A percentile compares a stretch with the other conserved stretches of the same genome.
phyloP scores from a whole-genome alignment of 108 stramenopile species.

The Nitzschia palea region DNA sequence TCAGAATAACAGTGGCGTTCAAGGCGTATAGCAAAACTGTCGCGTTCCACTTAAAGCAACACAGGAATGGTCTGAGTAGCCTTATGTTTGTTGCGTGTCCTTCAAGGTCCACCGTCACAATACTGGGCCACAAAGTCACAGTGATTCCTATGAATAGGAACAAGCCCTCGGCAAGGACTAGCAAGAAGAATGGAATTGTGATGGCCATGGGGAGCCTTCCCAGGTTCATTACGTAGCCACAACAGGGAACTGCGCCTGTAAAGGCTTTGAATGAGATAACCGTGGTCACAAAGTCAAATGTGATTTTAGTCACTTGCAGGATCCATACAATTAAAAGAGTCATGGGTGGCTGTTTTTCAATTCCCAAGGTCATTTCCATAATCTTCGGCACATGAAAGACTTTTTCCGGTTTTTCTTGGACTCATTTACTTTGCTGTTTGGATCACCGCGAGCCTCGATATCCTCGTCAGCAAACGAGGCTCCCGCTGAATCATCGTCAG shows the following conservation, averaged over 20 bases:
- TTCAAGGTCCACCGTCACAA: not conserved
- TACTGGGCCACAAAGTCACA: conserved; percentile 7
- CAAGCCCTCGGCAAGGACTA: conserved; percentile 4
- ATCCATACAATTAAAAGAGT: conserved; percentile 10
- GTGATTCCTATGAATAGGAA: conserved; percentile 4
- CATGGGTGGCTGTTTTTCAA: conserved; percentile 11
- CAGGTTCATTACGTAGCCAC: conserved; percentile 9
- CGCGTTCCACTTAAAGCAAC: conserved; percentile 6
- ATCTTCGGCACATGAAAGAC: not conserved
- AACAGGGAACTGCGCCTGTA: not conserved
- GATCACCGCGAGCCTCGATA: not conserved
- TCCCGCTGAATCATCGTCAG: not conserved
- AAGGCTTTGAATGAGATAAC: conserved; percentile 16
- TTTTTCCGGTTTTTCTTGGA: not conserved
- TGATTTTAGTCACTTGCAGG: not conserved
- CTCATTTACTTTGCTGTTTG: not conserved
- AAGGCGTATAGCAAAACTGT: not conserved
- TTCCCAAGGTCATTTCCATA: not conserved
- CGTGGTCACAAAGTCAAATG: conserved; percentile 22
- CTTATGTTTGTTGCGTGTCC: not conserved
- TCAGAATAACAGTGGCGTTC: conserved; percentile 4
- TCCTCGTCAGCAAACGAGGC: not conserved
- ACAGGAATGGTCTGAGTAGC: not conserved
- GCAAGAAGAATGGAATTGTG: conserved; percentile 20
- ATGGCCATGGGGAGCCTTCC: conserved; percentile 6